phyloP scores from a whole-genome alignment of 1,284 basidiomycete genomes.

The Crepidotus sp. region DNA sequence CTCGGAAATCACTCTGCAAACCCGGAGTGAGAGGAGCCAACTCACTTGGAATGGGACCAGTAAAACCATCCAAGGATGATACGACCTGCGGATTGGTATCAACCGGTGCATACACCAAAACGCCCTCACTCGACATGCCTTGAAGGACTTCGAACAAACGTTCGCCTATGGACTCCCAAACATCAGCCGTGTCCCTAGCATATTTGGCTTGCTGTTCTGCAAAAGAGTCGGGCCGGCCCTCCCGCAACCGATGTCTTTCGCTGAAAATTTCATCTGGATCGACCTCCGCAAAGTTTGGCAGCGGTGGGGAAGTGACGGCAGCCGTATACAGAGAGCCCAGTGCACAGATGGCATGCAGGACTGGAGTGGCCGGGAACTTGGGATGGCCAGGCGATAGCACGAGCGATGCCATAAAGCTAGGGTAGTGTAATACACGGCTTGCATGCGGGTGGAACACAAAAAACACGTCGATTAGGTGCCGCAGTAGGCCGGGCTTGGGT shows the following conservation, averaged over 20 bases:
- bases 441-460: conserved; percentile 67
- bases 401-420: conserved; percentile 58
- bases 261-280: conserved; percentile 51
- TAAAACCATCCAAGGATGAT: conserved; percentile 63
- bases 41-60: conserved; percentile 60
- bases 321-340: conserved; percentile 61
- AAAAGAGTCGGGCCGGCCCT: conserved; percentile 48
- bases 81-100: conserved; percentile 34
- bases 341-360: conserved; percentile 73
- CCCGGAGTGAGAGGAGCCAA: neutral
- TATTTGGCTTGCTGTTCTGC: conserved; percentile 57
- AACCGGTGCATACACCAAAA: conserved; percentile 1
- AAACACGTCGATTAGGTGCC: conserved; percentile 50
- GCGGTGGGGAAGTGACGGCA: conserved; percentile 44
- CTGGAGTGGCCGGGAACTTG: conserved; percentile 55
- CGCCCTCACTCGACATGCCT: conserved; percentile 31
- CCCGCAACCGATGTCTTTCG: conserved; percentile 35
- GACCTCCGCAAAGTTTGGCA: conserved; percentile 40
- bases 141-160: conserved; percentile 54
- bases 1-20: neutral
- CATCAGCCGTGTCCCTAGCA: conserved; percentile 44
- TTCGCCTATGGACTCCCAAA: conserved; percentile 41
- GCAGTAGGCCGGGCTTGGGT: conserved; percentile 49
- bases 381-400: conserved; percentile 57
- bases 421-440: conserved; percentile 51